Base-by-base conservation (phyloP, 371 early-diverging fungal genomes). In the Circinella umbellata region DNA sequence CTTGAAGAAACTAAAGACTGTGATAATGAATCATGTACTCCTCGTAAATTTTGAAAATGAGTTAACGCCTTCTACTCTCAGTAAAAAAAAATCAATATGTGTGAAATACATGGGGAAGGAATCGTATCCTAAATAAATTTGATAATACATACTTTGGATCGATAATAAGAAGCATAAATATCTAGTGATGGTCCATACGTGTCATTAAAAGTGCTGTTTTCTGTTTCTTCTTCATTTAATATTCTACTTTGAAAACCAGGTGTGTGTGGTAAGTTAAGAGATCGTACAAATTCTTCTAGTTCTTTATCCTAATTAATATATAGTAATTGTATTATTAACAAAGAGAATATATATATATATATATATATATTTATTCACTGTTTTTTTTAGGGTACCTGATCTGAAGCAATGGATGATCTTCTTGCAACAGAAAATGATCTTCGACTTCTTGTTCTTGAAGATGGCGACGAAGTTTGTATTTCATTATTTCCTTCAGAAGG, bases 211-310 rank as follows among this genome's bases (percentile, higher is more conserved):
- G 27, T 51, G 6, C 3, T 42, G 3, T 11, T 42, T 42, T 42
- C 53, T 73, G 66, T 77, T 83, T 82, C 64, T 7, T 86, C 86
- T 66, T 85, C 81, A n/a, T 73, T 57, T 57, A 57, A 27, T 34
- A 57, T 18, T 34, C 34, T 5, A n/a, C 57, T 57, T 34, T 57
- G 57, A 34, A 57, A 57, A 10, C 27, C 57, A 18, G 57, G 57
- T 3, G 57, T 34, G 3, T 34, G 57, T 34, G 80, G 9, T 77
- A 65, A 57, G 13, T 83, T 84, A n/a, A 91, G 78, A 70, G 87
- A 83, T 35, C 77, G 82, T 55, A 89, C 82, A 78, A 91, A 91
- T 9, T 85, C 87, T 59, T 82, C 85, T 18, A 91, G 76, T 61
- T 86, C 87, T 27, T 81, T 81, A 42, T 83, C 81, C 35, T 86